phyloP scores from a whole-genome alignment of 805 yeast genomes.

The Ogataea populi-albae region DNA sequence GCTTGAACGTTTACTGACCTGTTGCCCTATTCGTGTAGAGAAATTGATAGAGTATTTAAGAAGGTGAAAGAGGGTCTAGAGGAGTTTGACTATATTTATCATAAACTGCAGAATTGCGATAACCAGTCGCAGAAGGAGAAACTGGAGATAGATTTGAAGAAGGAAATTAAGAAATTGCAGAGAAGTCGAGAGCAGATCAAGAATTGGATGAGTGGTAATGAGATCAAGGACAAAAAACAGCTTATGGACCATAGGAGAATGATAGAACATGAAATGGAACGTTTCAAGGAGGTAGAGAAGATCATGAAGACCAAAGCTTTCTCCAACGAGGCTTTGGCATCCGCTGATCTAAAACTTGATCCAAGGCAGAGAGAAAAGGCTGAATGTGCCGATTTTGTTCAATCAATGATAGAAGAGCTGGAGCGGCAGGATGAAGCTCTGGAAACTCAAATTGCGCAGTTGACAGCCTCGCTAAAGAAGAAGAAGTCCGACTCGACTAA shows the following conservation, averaged over 20 bases:
- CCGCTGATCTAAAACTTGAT: constrained; percentile 54
- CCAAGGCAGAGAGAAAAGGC: constrained; percentile 78
- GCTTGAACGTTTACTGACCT: too few species aligned
- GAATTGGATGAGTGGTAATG: constrained; percentile 89
- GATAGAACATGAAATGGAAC: constrained; percentile 84
- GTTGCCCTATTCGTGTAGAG: too few species aligned
- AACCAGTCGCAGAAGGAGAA: constrained; percentile 90
- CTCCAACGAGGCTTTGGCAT: constrained; percentile 84
- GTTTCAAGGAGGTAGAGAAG: constrained; percentile 91
- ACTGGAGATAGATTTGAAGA: constrained; percentile 85
- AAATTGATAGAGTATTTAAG: constrained; percentile 89
- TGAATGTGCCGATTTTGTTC: constrained; percentile 68
- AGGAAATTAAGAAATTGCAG: constrained; percentile 92
- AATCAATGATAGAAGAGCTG: constrained; percentile 71
- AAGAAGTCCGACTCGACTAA: constrained; percentile 53
- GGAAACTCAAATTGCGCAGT: constrained; percentile 65
- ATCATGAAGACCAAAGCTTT: constrained; percentile 91
- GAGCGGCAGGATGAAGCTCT: constrained; percentile 75
- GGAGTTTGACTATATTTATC: constrained; percentile 81
- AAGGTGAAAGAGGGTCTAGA: constrained; percentile 90
- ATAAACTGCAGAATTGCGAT: constrained; percentile 77
- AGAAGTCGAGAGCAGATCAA: constrained; percentile 93
- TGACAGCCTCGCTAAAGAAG: constrained; percentile 51
- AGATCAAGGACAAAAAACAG: constrained; percentile 84
- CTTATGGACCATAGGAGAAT: constrained; percentile 71